Base-by-base conservation (phyloP, 2,329 filamentous ascomycete genomes). In the Xylariaceae sp. region DNA sequence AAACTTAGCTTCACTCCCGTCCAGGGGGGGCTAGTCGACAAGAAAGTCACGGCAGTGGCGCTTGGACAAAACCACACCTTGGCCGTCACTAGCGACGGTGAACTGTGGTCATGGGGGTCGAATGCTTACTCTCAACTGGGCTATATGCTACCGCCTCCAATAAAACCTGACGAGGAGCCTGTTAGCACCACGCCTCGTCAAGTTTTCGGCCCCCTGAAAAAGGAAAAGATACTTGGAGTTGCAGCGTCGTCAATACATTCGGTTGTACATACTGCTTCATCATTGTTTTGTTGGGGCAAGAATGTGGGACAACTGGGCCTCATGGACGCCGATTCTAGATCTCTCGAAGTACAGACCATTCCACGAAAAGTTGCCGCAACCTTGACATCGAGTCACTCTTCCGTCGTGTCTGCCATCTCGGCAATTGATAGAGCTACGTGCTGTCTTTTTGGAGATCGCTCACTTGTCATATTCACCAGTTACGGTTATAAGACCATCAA, bases 221-320 rank as follows among this genome's bases (percentile, higher is more conserved):
- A 91, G 66, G 94, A 97, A 67, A 68, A 75, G 1, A 81, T 97
- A 12, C 71, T 88, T 27, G 94, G 94, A 0, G 82, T 91, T 53
- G 91, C 94, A 1, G 92, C 94, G 5, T 97, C 94, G 1, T 79
- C 89, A 0, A 85, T 95, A 40, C 94, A 99, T 71, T 97, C 94
- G 0, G 91, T 95, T 2, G 89, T 90, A 0, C 88, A 94, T 65
- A 96, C 90, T 0, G 79, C 81, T 1, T 83, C 84, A 0, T 89
- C 89, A 1, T 74, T 99, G 1, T 99, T 89, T 68, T 95, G 90
- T 2, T 99, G 95, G 79, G 94, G 94, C 27, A 95, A 94, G 65
- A 99, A 97, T 64, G 85, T 91, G 63, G 94, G 94, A 1, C 94
- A 99, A 69, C 80, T 99, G 46, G 94, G 91, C 4, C 79, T 99